These are phyloP conservation scores for Pascua guehoae DNA, from an alignment of 1,284 basidiomycete genomes.

Conservation along the genomic window DNA sequence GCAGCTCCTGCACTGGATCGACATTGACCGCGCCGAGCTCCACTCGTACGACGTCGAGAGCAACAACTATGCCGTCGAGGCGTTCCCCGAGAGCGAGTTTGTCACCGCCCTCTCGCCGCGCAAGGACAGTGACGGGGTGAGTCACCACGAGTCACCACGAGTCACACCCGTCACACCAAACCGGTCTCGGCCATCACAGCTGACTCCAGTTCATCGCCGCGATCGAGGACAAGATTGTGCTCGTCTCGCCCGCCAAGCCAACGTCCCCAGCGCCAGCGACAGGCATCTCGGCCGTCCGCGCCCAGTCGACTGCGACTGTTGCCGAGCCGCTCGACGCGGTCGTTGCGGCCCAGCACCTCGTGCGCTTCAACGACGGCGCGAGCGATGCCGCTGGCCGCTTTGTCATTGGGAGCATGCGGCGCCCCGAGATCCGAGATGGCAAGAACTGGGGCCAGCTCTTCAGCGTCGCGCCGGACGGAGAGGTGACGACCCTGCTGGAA, in stretches of 20 bases:
- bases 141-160: conserved; percentile 15
- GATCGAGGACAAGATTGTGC: conserved; percentile 15
- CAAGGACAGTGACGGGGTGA: conserved; percentile 25
- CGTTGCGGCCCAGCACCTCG: conserved; percentile 16
- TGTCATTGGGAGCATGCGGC: conserved; percentile 36
- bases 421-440: conserved; percentile 18
- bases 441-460: conserved; percentile 32
- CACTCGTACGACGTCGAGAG: conserved; percentile 38
- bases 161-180: conserved; percentile 13
- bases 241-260: conserved; percentile 8
- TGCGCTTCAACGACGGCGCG: conserved; percentile 48
- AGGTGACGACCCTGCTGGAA: conserved; percentile 24
- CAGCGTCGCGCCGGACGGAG: conserved; percentile 33
- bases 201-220: conserved; percentile 11
- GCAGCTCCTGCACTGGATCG: conserved; percentile 43
- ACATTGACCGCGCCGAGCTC: conserved; percentile 37
- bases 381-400: conserved; percentile 42
- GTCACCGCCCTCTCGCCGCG: conserved; percentile 36
- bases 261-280: not conserved
- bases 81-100: conserved; percentile 32
- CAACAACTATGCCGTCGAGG: conserved; percentile 27
- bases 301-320: conserved; percentile 8
- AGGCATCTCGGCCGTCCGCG: not conserved
- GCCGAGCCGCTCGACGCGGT: conserved; percentile 22
- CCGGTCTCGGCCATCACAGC: not conserved